Percentiles rank a stretch among this genome's conserved stretches.
These are phyloP conservation scores for Neurospora sp. DNA, from an alignment of 495 filamentous ascomycete genomes.

Conservation along the genomic window DNA sequence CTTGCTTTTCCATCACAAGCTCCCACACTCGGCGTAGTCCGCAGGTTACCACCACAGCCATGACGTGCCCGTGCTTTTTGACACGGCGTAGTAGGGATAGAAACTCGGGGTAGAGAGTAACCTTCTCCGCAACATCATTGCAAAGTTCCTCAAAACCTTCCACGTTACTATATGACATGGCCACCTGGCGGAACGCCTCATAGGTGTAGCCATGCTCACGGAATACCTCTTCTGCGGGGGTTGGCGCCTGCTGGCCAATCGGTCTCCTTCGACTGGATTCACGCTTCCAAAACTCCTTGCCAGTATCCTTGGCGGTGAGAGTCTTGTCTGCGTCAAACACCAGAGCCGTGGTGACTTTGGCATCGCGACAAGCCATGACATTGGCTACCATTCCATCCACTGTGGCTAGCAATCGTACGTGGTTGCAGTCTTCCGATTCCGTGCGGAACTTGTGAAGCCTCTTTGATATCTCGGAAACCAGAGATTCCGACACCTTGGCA, in stretches of 20 bases:
- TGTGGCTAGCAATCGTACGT: background rate
- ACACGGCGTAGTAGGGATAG: conserved; percentile 31
- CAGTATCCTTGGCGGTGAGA: conserved; percentile 44
- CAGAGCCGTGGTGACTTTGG: conserved; percentile 27
- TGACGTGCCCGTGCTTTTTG: conserved; percentile 29
- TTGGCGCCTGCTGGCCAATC: background rate
- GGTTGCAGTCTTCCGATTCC: conserved; percentile 36
- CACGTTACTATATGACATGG: conserved; percentile 45
- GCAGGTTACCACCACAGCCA: conserved; percentile 47
- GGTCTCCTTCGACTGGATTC: background rate
- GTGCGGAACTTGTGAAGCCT: conserved; percentile 31
- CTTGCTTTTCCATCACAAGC: conserved; percentile 38
- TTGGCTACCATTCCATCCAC: conserved; percentile 30
- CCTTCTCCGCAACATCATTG: conserved; percentile 30
- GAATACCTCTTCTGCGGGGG: conserved; percentile 41
- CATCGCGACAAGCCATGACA: background rate
- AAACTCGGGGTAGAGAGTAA: conserved; percentile 44
- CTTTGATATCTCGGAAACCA: conserved; percentile 11
- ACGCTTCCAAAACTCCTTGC: conserved; percentile 42
- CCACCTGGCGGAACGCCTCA: conserved; percentile 46
- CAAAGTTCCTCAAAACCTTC: conserved; percentile 42
- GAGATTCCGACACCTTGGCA: background rate
- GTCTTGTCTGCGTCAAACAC: conserved; percentile 53
- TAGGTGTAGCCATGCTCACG: conserved; percentile 45
- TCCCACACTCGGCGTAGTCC: conserved; percentile 50